Evolutionary conservation across 306 rosid species (phyloP).

Genomic region (Castanospermum australe): DNA sequence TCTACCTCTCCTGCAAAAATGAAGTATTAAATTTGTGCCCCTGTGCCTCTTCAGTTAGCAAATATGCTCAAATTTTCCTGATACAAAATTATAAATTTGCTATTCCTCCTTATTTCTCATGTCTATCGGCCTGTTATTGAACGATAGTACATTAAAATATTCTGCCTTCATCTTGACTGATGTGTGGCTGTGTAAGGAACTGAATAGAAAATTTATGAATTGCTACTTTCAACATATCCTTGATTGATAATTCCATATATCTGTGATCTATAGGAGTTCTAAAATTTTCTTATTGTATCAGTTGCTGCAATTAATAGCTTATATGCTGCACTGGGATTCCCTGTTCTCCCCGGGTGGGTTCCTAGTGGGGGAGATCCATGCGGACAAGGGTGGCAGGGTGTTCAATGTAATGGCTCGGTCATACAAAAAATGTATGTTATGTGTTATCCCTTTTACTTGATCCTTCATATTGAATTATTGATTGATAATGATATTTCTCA

Average conservation of each 20-base stretch:
- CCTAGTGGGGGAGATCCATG: slow-evolving; percentile 91
- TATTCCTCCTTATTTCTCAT: neutral
- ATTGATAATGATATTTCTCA: neutral
- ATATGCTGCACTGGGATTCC: slow-evolving; percentile 66
- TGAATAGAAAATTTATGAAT: neutral
- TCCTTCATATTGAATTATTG: slow-evolving; percentile 9
- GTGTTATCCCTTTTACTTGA: slow-evolving; percentile 19
- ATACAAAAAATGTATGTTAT: slow-evolving; percentile 64
- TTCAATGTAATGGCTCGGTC: slow-evolving; percentile 62
- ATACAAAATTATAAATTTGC: neutral
- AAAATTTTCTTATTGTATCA: slow-evolving; percentile 47
- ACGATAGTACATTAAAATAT: neutral
- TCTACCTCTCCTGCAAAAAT: neutral
- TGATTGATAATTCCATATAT: slow-evolving; percentile 5
- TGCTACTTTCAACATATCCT: neutral
- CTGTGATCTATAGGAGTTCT: slow-evolving; percentile 20
- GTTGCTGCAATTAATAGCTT: slow-evolving; percentile 90
- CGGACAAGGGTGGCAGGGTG: slow-evolving; percentile 95
- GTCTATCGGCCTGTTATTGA: neutral
- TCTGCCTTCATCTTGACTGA: neutral
- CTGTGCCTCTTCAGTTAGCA: neutral
- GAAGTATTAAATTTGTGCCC: neutral
- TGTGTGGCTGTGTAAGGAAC: neutral
- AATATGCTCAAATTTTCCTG: neutral
- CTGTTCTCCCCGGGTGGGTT: slow-evolving; percentile 88